phyloP scores from a whole-genome alignment of 2,329 filamentous ascomycete genomes.

The Cladosporium sphaerospermum region DNA sequence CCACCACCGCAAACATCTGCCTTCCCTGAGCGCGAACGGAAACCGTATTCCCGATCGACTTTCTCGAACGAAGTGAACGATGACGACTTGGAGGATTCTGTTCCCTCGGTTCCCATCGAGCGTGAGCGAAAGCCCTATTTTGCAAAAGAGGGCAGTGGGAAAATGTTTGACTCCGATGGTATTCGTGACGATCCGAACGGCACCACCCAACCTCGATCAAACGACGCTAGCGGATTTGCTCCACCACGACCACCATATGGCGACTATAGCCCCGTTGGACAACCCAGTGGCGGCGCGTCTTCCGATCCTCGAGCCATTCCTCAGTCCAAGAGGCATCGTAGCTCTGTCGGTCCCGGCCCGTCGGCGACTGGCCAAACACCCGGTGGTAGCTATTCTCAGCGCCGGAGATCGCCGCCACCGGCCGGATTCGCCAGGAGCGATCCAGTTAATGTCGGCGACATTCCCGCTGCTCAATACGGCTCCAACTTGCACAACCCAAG shows the following conservation, averaged over 20 bases:
- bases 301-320: slow-evolving; percentile 12
- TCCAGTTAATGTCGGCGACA: slow-evolving; percentile 20
- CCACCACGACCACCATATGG: not conserved
- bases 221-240: not conserved
- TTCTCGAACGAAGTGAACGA: slow-evolving; percentile 28
- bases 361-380: slow-evolving; percentile 13
- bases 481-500: slow-evolving; percentile 22
- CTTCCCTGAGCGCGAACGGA: slow-evolving; percentile 35
- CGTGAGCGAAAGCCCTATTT: slow-evolving; percentile 60
- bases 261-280: not conserved
- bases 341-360: slow-evolving; percentile 15
- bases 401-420: slow-evolving; percentile 20
- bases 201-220: slow-evolving; percentile 2
- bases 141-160: slow-evolving; percentile 54
- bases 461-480: slow-evolving; percentile 20
- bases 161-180: slow-evolving; percentile 38
- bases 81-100: slow-evolving; percentile 29
- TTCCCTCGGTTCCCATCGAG: slow-evolving; percentile 50
- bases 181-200: slow-evolving; percentile 5
- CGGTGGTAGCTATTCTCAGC: slow-evolving; percentile 17
- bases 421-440: slow-evolving; percentile 22
- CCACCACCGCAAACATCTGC: slow-evolving; percentile 19
- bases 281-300: not conserved
- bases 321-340: slow-evolving; percentile 17
- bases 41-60: slow-evolving; percentile 32